Evolutionary conservation across 1,139 yeast species (phyloP).

Genomic region (Ogataea hybrid): DNA sequence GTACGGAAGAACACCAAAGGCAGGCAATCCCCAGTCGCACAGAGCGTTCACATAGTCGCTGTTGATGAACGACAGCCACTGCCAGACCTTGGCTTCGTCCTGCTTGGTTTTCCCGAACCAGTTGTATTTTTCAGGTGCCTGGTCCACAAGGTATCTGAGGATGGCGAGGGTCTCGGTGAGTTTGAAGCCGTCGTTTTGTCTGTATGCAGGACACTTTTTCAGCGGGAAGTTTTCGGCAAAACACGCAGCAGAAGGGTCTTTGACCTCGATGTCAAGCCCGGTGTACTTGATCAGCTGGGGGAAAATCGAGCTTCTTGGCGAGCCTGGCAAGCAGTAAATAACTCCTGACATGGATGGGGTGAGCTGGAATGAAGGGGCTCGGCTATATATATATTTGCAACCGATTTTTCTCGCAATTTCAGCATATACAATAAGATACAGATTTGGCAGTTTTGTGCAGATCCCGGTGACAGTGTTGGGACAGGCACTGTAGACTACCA

Average conservation of each 20-base stretch:
- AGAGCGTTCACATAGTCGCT: conserved; percentile 25
- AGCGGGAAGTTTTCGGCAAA: conserved; percentile 33
- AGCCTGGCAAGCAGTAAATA: background rate
- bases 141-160: conserved; percentile 27
- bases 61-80: conserved; percentile 29
- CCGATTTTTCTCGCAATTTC: background rate
- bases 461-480: no score
- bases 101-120: conserved; percentile 24
- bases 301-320: conserved; percentile 19
- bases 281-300: background rate
- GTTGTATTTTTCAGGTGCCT: conserved; percentile 23
- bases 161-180: conserved; percentile 30
- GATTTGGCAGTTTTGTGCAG: no score
- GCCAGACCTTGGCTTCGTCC: conserved; percentile 29
- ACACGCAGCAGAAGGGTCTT: conserved; percentile 36
- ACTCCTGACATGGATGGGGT: background rate
- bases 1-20: conserved; percentile 15
- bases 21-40: conserved; percentile 21
- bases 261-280: conserved; percentile 39
- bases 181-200: conserved; percentile 28
- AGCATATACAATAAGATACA: background rate
- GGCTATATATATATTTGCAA: no score
- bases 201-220: conserved; percentile 32
- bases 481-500: no score
- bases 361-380: no score